Conservation (phyloP, 768 basidiomycete species). For the Russula sp. region DNA sequence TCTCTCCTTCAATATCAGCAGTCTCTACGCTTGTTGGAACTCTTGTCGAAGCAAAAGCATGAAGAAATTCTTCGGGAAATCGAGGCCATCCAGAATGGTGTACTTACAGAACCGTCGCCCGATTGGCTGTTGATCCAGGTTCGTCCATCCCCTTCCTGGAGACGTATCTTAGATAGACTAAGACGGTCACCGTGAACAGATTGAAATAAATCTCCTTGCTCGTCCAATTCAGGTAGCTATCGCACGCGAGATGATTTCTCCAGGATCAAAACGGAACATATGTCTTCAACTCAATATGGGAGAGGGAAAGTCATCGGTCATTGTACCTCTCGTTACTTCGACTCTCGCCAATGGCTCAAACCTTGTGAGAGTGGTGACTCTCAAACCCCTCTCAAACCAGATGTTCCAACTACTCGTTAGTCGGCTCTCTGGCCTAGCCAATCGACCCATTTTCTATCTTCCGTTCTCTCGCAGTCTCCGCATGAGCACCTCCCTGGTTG, state of each 20-base stretch:
- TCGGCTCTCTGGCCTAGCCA: constrained; percentile 37
- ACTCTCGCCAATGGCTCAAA: constrained; percentile 37
- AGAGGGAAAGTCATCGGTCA: constrained; percentile 48
- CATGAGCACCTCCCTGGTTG: constrained; percentile 15
- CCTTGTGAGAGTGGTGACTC: constrained; percentile 42
- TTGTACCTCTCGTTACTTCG: constrained; percentile 38
- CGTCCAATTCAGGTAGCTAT: constrained; percentile 38
- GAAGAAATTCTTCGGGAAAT: constrained; percentile 8
- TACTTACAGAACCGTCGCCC: not conserved
- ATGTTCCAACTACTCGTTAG: constrained; percentile 44
- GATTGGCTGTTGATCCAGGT: constrained; percentile 19
- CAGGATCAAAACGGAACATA: constrained; percentile 31
- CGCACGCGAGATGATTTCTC: constrained; percentile 42
- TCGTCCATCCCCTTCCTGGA: not conserved
- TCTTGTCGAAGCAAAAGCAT: not conserved
- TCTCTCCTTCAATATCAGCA: constrained; percentile 1
- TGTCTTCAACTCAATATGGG: constrained; percentile 51
- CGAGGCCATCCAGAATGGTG: not conserved
- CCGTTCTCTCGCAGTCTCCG: constrained; percentile 42
- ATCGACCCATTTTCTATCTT: constrained; percentile 41
- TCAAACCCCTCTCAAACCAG: constrained; percentile 40
- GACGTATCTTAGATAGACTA: not conserved
- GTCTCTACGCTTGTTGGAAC: constrained; percentile 9
- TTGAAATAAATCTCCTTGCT: constrained; percentile 38
- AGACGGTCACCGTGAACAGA: constrained; percentile 25